phyloP scores from a whole-genome alignment of 208 protist genomes.

The Leishmania mexicana region DNA sequence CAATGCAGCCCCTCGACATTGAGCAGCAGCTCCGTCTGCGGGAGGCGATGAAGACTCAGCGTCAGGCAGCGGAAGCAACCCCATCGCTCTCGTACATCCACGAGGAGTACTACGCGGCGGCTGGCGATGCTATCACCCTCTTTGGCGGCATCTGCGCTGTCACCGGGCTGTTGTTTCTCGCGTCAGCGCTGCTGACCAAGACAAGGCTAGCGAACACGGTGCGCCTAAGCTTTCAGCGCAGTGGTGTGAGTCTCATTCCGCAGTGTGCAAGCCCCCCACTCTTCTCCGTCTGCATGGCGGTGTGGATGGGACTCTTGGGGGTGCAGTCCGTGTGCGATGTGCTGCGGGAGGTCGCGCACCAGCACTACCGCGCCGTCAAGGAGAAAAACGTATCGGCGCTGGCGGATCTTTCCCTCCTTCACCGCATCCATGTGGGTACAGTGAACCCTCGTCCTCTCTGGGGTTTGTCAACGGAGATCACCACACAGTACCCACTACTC shows the following conservation, averaged over 20 bases:
- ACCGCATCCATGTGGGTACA: slow-evolving; percentile 14
- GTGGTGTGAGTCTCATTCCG: slow-evolving; percentile 17
- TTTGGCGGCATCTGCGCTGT: slow-evolving; percentile 14
- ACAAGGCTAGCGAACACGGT: slow-evolving; percentile 9
- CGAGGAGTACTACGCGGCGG: slow-evolving; percentile 11
- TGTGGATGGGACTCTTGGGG: slow-evolving; percentile 29
- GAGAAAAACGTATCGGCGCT: slow-evolving; percentile 9
- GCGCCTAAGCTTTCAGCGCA: slow-evolving; percentile 13
- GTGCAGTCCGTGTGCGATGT: slow-evolving; percentile 22
- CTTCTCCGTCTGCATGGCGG: slow-evolving; percentile 21
- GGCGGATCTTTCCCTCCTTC: slow-evolving; percentile 13
- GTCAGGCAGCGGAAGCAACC: slow-evolving; percentile 11
- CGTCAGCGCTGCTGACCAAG: slow-evolving; percentile 7
- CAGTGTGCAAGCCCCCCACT: background rate
- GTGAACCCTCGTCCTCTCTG: slow-evolving; percentile 19
- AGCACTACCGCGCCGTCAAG: slow-evolving; percentile 27
- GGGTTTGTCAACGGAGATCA: slow-evolving; percentile 24
- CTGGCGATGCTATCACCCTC: slow-evolving; percentile 8
- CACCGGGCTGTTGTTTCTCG: slow-evolving; percentile 9
- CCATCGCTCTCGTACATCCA: slow-evolving; percentile 26
- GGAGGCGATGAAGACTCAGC: slow-evolving; percentile 18
- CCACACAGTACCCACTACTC: slow-evolving; percentile 11
- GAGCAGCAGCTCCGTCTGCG: slow-evolving; percentile 50
- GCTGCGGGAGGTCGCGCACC: slow-evolving; percentile 27
- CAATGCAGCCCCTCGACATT: slow-evolving; percentile 37